A percentile compares a stretch with the other conserved stretches of the same genome.
These are phyloP conservation scores for Hypomyces perniciosus DNA, from an alignment of 2,329 filamentous ascomycete genomes.

Conservation along the genomic window DNA sequence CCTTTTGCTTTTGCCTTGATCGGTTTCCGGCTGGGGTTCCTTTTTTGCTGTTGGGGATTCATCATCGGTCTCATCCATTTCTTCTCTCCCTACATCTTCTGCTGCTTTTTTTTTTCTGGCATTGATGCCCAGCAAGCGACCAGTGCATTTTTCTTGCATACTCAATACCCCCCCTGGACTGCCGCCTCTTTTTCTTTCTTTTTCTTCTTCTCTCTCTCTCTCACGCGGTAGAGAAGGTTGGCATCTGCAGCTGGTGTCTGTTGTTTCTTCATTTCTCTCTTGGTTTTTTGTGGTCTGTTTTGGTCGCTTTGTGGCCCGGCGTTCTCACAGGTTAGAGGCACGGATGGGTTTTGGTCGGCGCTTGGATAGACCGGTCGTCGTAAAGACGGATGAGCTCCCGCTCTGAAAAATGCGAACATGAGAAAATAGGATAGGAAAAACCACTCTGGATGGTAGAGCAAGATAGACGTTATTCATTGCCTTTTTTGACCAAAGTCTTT, in stretches of 20 bases:
- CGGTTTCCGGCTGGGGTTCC: background rate
- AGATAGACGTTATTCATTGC: no score
- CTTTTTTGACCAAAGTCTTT: no score
- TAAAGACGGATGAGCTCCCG: background rate
- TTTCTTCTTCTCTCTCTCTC: background rate
- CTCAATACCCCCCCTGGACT: no score
- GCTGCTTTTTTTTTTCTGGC: background rate
- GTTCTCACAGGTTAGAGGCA: background rate
- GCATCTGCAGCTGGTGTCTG: no score
- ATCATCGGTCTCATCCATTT: background rate
- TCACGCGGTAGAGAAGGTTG: no score
- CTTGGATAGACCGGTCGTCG: background rate
- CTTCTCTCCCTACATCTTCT: no score
- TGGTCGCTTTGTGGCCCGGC: background rate
- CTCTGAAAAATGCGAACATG: background rate
- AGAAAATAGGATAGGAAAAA: background rate
- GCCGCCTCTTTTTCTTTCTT: background rate
- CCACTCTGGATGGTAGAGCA: background rate
- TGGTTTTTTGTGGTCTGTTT: background rate
- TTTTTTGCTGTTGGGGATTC: background rate
- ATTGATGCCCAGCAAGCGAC: background rate
- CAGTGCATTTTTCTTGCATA: background rate
- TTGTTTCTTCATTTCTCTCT: background rate
- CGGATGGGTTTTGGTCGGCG: background rate
- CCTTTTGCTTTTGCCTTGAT: background rate